A percentile compares a stretch with the other conserved stretches of the same genome.
phyloP scores from a whole-genome alignment of 768 basidiomycete genomes.

The Hypholoma sublateritium region DNA sequence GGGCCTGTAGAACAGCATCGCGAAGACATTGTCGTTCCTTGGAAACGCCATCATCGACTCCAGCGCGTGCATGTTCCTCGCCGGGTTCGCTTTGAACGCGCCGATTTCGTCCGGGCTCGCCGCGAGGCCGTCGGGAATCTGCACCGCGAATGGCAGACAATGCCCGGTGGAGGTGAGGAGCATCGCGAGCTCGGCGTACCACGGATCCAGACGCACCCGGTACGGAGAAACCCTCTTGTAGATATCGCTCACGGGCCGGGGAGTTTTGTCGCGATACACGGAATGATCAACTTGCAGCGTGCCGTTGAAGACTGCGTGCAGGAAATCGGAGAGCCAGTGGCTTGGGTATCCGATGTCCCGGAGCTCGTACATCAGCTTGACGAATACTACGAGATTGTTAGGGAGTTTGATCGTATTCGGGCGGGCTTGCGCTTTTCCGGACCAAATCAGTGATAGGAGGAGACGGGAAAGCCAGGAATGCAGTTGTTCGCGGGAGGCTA shows the following conservation, averaged over 20 bases:
- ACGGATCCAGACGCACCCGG: slow-evolving; percentile 24
- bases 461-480: slow-evolving; percentile 31
- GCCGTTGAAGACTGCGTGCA: slow-evolving; percentile 25
- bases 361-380: slow-evolving; percentile 30
- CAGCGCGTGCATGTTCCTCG: not conserved
- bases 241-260: slow-evolving; percentile 26
- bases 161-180: slow-evolving; percentile 20
- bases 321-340: slow-evolving; percentile 36
- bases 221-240: slow-evolving; percentile 19
- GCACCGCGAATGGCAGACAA: slow-evolving; percentile 22
- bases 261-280: slow-evolving; percentile 24
- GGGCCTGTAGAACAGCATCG: not conserved
- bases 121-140: slow-evolving; percentile 11
- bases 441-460: slow-evolving; percentile 29
- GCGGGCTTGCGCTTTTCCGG: slow-evolving; percentile 20
- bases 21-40: not conserved
- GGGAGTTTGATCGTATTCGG: slow-evolving; percentile 26
- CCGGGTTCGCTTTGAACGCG: slow-evolving; percentile 19
- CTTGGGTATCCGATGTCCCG: slow-evolving; percentile 32
- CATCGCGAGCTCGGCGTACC: slow-evolving; percentile 26
- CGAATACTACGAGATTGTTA: slow-evolving; percentile 33
- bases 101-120: slow-evolving; percentile 19
- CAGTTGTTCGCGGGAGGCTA: slow-evolving; percentile 24
- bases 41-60: not conserved
- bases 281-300: slow-evolving; percentile 23